phyloP scores from a whole-genome alignment of 2,329 filamentous ascomycete genomes.

The Exophiala xenobiotica region DNA sequence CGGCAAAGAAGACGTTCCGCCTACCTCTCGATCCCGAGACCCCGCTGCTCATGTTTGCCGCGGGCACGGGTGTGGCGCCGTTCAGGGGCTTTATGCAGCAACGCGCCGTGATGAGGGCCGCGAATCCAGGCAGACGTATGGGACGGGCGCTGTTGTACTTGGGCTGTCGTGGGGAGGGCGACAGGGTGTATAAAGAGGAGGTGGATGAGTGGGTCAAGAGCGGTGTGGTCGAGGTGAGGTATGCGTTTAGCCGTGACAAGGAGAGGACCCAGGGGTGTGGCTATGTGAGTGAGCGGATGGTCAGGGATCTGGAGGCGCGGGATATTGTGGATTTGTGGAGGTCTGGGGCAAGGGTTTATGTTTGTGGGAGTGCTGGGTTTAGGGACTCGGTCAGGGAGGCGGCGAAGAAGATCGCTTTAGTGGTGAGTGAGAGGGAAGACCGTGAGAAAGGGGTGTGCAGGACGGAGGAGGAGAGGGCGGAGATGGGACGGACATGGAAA shows the following conservation, averaged over 20 bases:
- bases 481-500: constrained; percentile 31
- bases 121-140: constrained; percentile 40
- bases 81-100: constrained; percentile 47
- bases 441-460: no score
- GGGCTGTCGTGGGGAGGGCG: constrained; percentile 59
- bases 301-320: constrained; percentile 41
- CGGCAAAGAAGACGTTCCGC: constrained; percentile 42
- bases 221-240: constrained; percentile 61
- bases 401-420: constrained; percentile 37
- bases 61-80: constrained; percentile 53
- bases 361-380: constrained; percentile 62
- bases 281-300: constrained; percentile 55
- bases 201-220: constrained; percentile 53
- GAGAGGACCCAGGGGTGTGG: constrained; percentile 50
- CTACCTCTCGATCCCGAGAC: constrained; percentile 43
- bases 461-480: constrained; percentile 39
- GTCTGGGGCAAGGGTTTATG: constrained; percentile 57
- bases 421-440: constrained; percentile 31
- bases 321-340: constrained; percentile 49
- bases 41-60: constrained; percentile 54
- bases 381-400: constrained; percentile 49
- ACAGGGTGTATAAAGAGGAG: constrained; percentile 60
- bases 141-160: constrained; percentile 65
- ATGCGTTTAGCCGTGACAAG: constrained; percentile 57
- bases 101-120: constrained; percentile 40